Percentiles rank a stretch among this genome's conserved stretches.
phyloP scores from a whole-genome alignment of 305 asterid species.

The Andrographis paniculata region DNA sequence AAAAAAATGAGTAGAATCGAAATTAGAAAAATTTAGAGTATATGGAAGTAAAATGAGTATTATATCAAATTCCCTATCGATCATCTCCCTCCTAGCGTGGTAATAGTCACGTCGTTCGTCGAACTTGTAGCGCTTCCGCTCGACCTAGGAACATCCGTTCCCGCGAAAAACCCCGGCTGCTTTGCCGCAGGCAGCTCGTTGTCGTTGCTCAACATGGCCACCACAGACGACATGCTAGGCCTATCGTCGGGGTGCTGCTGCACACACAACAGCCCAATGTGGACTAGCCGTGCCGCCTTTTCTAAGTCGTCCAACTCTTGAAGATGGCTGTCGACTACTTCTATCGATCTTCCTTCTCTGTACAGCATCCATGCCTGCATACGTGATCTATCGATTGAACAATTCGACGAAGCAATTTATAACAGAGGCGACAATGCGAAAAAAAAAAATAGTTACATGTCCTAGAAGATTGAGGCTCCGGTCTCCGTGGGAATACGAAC shows the following conservation, averaged over 20 bases:
- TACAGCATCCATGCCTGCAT: slow-evolving; percentile 23
- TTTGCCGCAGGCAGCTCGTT: slow-evolving; percentile 15
- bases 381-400: neutral
- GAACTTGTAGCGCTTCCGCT: neutral
- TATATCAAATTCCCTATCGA: neutral
- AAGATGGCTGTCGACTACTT: slow-evolving; percentile 14
- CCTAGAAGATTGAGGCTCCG: slow-evolving; percentile 21
- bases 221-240: slow-evolving; percentile 24
- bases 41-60: no score
- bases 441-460: slow-evolving; percentile 12
- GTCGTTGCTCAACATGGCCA: slow-evolving; percentile 18
- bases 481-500: slow-evolving; percentile 13
- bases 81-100: neutral
- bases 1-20: no score
- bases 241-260: slow-evolving; percentile 23
- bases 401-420: neutral
- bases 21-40: no score
- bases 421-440: no score
- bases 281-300: slow-evolving; percentile 16
- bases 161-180: slow-evolving; percentile 21
- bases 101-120: slow-evolving; percentile 7
- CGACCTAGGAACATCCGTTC: neutral
- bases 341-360: slow-evolving; percentile 20
- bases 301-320: neutral
- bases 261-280: slow-evolving; percentile 21